Conservation (phyloP, 1,284 basidiomycete genomes). For the Cryptococcus amylolentus region DNA sequence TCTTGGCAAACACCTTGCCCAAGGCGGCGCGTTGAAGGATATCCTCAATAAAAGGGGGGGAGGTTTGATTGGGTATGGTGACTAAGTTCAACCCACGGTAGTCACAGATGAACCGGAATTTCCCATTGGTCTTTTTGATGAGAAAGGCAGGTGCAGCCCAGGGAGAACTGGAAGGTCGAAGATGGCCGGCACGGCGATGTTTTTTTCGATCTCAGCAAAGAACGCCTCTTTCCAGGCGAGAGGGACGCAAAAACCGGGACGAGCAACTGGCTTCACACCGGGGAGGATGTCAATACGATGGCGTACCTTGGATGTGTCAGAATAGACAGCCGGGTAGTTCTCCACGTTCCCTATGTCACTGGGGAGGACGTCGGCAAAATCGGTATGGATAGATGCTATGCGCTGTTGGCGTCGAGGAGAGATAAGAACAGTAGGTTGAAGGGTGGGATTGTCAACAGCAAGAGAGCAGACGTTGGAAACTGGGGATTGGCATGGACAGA, state of each 20-base stretch:
- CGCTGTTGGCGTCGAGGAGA: no score
- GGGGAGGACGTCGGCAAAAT: no score
- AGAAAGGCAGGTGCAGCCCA: background rate
- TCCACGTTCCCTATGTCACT: no score
- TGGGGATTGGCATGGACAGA: no score
- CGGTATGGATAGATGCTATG: fast-evolving
- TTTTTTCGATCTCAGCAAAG: no score
- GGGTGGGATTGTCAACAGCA: no score
- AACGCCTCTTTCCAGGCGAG: background rate
- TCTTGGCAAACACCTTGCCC: background rate
- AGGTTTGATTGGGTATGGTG: background rate
- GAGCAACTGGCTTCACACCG: background rate
- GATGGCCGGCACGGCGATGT: background rate
- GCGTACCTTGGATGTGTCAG: background rate
- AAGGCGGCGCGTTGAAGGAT: background rate
- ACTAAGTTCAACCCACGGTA: background rate
- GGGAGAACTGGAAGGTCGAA: background rate
- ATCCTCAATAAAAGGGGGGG: background rate
- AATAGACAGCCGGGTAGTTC: no score
- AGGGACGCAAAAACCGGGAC: background rate
- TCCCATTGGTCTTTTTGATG: background rate
- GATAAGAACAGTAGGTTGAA: no score
- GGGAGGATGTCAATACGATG: background rate
- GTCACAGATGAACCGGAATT: constrained; percentile 1
- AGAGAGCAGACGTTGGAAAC: no score